A percentile compares a stretch with the other conserved stretches of the same genome.
Evolutionary conservation across 2,329 filamentous ascomycete species (phyloP).

Genomic region (Penicillium sp.): DNA sequence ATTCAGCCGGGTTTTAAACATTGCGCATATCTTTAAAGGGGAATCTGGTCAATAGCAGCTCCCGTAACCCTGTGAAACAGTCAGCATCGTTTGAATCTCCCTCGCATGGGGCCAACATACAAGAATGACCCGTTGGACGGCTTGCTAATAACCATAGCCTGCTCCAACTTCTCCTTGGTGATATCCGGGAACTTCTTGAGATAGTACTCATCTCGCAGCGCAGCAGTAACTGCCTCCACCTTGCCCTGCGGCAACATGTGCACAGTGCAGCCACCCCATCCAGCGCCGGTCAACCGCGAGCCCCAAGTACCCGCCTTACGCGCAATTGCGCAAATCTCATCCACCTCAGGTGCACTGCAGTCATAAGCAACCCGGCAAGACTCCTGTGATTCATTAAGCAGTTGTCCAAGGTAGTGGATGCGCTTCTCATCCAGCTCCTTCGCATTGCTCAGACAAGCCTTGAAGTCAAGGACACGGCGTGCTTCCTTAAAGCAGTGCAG

Average conservation of each 20-base stretch:
- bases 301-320: slow-evolving; percentile 78
- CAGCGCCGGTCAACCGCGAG: slow-evolving; percentile 84
- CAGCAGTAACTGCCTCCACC: slow-evolving; percentile 74
- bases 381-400: slow-evolving; percentile 87
- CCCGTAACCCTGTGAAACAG: slow-evolving; percentile 35
- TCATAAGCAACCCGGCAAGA: slow-evolving; percentile 87
- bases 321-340: slow-evolving; percentile 81
- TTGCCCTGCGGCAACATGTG: slow-evolving; percentile 86
- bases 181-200: slow-evolving; percentile 67
- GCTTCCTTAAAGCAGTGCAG: slow-evolving; percentile 92
- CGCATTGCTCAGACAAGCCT: slow-evolving; percentile 65
- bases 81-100: slow-evolving; percentile 13
- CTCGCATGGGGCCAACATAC: slow-evolving; percentile 30
- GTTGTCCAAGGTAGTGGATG: slow-evolving; percentile 70
- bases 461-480: slow-evolving; percentile 80
- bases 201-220: slow-evolving; percentile 83
- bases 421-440: slow-evolving; percentile 65
- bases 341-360: slow-evolving; percentile 90
- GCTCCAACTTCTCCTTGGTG: slow-evolving; percentile 70
- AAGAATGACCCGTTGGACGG: slow-evolving; percentile 57
- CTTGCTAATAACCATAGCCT: slow-evolving; percentile 85
- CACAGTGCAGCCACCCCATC: slow-evolving; percentile 95
- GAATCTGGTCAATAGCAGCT: slow-evolving; percentile 38
- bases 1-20: too few relatives aligned
- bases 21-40: slow-evolving; percentile 24